A percentile compares a stretch with the other conserved stretches of the same genome.
Conservation (phyloP, 2,329 filamentous ascomycete species). For the Delphinella strobiligena region DNA sequence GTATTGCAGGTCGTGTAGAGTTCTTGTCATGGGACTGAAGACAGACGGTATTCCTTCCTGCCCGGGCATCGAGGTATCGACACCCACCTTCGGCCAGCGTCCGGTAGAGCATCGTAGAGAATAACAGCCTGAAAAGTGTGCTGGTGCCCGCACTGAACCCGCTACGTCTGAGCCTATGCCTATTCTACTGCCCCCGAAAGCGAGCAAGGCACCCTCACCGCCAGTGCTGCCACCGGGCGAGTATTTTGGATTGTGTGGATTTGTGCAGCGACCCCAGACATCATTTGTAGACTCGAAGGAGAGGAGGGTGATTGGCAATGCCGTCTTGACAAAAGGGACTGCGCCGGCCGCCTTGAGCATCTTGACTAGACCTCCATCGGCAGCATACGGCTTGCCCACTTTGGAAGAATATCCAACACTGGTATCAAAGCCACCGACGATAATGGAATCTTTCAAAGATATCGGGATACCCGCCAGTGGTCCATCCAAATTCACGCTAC, state of each 20-base stretch:
- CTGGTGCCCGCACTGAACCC: slow-evolving; percentile 74
- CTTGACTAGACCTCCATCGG: slow-evolving; percentile 62
- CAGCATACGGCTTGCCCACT: slow-evolving; percentile 50
- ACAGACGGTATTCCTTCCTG: slow-evolving; percentile 84
- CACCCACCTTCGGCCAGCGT: slow-evolving; percentile 76
- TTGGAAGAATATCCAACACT: slow-evolving; percentile 70
- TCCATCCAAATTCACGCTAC: slow-evolving; percentile 58
- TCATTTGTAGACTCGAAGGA: slow-evolving; percentile 73
- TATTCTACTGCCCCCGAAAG: slow-evolving; percentile 69
- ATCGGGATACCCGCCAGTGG: slow-evolving; percentile 80
- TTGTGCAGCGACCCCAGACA: slow-evolving; percentile 71
- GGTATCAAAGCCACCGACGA: slow-evolving; percentile 71
- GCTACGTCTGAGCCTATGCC: slow-evolving; percentile 87
- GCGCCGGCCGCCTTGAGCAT: slow-evolving; percentile 79
- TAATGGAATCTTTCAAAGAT: slow-evolving; percentile 65
- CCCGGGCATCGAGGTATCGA: slow-evolving; percentile 79
- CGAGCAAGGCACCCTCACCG: slow-evolving; percentile 71
- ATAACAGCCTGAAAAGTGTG: slow-evolving; percentile 84
- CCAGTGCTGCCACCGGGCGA: slow-evolving; percentile 83
- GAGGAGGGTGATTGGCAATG: slow-evolving; percentile 72
- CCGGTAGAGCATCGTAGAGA: slow-evolving; percentile 78
- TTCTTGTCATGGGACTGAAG: slow-evolving; percentile 86
- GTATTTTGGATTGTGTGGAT: slow-evolving; percentile 74
- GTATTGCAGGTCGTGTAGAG: slow-evolving; percentile 69
- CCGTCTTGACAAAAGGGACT: slow-evolving; percentile 87